These are phyloP conservation scores for Pezicula rhizophila DNA, from an alignment of 2,329 filamentous ascomycete species.

Conservation along the genomic window DNA sequence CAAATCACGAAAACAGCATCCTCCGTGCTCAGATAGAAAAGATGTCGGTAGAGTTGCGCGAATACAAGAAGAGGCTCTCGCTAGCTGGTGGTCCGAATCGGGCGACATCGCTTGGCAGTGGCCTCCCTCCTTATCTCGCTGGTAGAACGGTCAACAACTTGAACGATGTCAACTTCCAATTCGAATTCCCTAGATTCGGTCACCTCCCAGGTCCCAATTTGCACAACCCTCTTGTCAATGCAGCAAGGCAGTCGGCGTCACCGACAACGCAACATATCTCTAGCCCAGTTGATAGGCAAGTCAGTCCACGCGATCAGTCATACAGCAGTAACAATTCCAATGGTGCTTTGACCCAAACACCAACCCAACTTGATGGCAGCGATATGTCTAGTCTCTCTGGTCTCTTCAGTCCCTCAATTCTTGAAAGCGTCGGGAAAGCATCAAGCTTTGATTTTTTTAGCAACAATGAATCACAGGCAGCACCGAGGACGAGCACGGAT, in stretches of 20 bases:
- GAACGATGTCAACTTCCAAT: slow-evolving; percentile 78
- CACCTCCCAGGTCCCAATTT: slow-evolving; percentile 48
- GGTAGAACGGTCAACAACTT: slow-evolving; percentile 47
- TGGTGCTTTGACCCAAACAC: slow-evolving; percentile 15
- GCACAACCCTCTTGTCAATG: slow-evolving; percentile 9
- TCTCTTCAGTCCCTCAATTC: slow-evolving; percentile 52
- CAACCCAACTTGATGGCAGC: slow-evolving; percentile 15
- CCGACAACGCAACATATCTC: slow-evolving; percentile 12
- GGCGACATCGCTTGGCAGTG: slow-evolving; percentile 14
- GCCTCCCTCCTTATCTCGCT: slow-evolving; percentile 27
- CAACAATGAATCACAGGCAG: slow-evolving; percentile 35
- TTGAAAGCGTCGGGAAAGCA: slow-evolving; percentile 38
- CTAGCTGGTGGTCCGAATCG: slow-evolving; percentile 33
- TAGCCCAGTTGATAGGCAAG: slow-evolving; percentile 19
- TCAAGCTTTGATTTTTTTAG: slow-evolving; percentile 33
- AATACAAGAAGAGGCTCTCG: slow-evolving; percentile 84
- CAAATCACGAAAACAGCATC: slow-evolving; percentile 79
- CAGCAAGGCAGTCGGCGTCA: slow-evolving; percentile 16
- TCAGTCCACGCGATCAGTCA: slow-evolving; percentile 21
- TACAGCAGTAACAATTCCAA: slow-evolving; percentile 30
- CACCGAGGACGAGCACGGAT: slow-evolving; percentile 35
- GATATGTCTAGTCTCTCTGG: slow-evolving; percentile 50
- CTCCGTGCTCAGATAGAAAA: slow-evolving; percentile 85
- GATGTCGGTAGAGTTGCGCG: slow-evolving; percentile 75
- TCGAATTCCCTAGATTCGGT: slow-evolving; percentile 94